phyloP scores from a whole-genome alignment of 805 yeast genomes.

The Yarrowia sp. region DNA sequence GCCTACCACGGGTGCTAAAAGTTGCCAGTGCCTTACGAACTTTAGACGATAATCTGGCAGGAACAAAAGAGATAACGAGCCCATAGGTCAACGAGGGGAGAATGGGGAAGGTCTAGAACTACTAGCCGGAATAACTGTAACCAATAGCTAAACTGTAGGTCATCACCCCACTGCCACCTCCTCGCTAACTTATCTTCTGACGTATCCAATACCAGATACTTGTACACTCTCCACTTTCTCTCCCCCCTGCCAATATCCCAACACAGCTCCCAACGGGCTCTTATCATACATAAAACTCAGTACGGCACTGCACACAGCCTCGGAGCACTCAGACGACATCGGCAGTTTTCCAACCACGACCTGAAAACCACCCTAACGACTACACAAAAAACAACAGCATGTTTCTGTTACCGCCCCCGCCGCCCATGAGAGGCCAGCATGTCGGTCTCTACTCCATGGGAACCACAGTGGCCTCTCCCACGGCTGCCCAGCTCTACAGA shows the following conservation, averaged over 20 bases:
- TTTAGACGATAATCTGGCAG: neutral
- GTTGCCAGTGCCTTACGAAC: neutral
- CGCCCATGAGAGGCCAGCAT: conserved; percentile 8
- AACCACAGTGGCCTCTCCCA: neutral
- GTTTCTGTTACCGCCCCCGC: conserved; percentile 12
- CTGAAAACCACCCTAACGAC: neutral
- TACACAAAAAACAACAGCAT: neutral
- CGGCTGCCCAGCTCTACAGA: conserved; percentile 17
- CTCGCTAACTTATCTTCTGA: too few relatives aligned
- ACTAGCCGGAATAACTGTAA: neutral
- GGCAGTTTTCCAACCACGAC: neutral
- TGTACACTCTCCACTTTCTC: neutral
- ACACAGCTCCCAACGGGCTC: neutral
- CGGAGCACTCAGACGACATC: neutral
- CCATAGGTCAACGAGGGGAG: neutral
- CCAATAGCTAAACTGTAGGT: neutral
- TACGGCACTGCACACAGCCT: conserved; percentile 7
- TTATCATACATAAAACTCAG: conserved; percentile 11
- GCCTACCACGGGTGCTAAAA: neutral
- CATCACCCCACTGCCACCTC: neutral
- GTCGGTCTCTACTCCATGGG: conserved; percentile 12
- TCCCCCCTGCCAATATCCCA: neutral
- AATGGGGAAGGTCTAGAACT: neutral
- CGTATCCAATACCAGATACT: too few relatives aligned
- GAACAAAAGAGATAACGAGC: neutral